Evolutionary conservation across 2,329 filamentous ascomycete genomes (phyloP).

Genomic region (Colletotrichum sp.): DNA sequence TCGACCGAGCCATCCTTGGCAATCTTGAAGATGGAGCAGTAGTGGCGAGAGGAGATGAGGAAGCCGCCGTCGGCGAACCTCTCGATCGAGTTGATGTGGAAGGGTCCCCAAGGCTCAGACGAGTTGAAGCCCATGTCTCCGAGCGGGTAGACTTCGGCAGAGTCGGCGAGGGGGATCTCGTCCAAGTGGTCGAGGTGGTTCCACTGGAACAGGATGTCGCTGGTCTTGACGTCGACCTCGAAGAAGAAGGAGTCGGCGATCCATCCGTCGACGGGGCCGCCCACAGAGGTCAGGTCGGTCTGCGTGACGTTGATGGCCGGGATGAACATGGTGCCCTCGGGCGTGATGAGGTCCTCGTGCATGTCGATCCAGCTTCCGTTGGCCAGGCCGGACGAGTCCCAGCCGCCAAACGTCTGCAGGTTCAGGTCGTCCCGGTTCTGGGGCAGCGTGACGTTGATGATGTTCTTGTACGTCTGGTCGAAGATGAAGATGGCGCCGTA

Average conservation of each 20-base stretch:
- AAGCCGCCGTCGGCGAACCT: slow-evolving; percentile 57
- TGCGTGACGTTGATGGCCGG: slow-evolving; percentile 36
- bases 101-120: slow-evolving; percentile 54
- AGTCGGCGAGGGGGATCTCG: neutral
- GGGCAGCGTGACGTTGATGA: slow-evolving; percentile 1
- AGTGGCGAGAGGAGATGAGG: slow-evolving; percentile 57
- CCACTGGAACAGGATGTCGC: slow-evolving; percentile 45
- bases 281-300: slow-evolving; percentile 29
- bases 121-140: slow-evolving; percentile 27
- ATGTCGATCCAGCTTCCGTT: slow-evolving; percentile 26
- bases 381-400: neutral
- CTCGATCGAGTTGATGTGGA: slow-evolving; percentile 62
- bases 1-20: slow-evolving; percentile 29
- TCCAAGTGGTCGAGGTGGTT: slow-evolving; percentile 37
- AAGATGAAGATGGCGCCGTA: slow-evolving; percentile 35
- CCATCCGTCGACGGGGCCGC: slow-evolving; percentile 27
- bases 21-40: slow-evolving; percentile 51
- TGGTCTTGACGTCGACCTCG: slow-evolving; percentile 45
- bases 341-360: slow-evolving; percentile 46
- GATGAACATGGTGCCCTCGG: slow-evolving; percentile 44
- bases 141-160: slow-evolving; percentile 21
- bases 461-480: slow-evolving; percentile 31
- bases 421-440: neutral
- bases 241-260: slow-evolving; percentile 42
- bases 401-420: neutral